Conservation (phyloP, 192 early-diverging fungal genomes). For the Gigaspora rosea region DNA sequence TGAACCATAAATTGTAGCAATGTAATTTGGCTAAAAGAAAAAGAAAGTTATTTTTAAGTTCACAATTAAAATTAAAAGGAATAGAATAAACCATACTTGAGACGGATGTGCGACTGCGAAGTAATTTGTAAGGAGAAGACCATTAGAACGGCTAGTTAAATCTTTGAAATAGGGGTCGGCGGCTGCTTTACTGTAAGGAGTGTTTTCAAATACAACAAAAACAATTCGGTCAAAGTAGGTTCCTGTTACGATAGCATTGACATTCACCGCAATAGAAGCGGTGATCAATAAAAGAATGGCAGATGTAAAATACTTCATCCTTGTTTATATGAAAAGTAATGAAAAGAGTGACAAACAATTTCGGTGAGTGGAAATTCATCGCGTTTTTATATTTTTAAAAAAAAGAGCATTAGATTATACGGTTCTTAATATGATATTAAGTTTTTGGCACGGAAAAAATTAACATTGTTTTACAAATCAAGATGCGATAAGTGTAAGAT, state of each 20-base stretch:
- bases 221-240: constrained; percentile 28
- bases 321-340: not conserved
- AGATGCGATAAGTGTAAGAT: no score
- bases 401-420: no score
- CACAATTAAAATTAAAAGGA: no score
- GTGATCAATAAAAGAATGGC: not conserved
- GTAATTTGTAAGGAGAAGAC: constrained; percentile 8
- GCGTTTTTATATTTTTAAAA: no score
- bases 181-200: not conserved
- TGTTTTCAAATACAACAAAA: constrained; percentile 32
- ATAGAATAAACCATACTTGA: not conserved
- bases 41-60: no score
- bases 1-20: constrained; percentile 31
- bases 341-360: no score
- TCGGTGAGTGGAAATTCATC: no score
- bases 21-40: constrained; percentile 6
- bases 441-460: no score
- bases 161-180: not conserved
- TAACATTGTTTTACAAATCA: no score
- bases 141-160: not conserved
- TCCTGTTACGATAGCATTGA: not conserved
- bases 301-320: not conserved
- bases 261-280: not conserved
- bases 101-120: constrained; percentile 24
- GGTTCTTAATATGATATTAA: no score